Base-by-base conservation (phyloP, 352 stramenopile genomes). In the Phytophthora litchii region DNA sequence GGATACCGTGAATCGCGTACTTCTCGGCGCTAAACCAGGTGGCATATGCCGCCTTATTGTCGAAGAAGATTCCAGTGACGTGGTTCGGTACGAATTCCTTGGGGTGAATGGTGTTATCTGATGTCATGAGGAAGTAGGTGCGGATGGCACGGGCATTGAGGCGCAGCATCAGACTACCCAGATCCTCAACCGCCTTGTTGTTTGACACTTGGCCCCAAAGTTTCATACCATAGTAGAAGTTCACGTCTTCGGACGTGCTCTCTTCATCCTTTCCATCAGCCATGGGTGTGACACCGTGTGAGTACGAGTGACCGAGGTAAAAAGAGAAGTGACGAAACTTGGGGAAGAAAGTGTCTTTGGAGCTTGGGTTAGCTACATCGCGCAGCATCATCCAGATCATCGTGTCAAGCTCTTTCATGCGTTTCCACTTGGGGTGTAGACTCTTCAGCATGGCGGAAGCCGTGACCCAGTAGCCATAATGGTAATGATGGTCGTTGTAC, bases 401-500 rank as follows among this genome's bases (percentile, higher is more conserved):
- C 14, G 42, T 43, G 13, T 92, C 78, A 13, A 92, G 73, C 41
- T 82, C 66, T 2, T 44, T 46, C 62, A 88, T 81, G 3, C 67
- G 55, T 17, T 43, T 45, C 78, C 78, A 90, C 20, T 51, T 79
- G 13, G 80, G 83, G 48, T 92, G 54, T 0, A 91, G 46, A 21
- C 77, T 75, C 25, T 75, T 78, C 2, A 88, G 47, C 27, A 91
- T 89, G 4, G 80, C 78, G 0, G 79, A 82, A 4, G 67, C 74
- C 2, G 64, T 65, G 23, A 92, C 64, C 76, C 79, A 92, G 69
- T 91, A 92, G 3, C 80, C 80, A 58, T 86, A 91, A 59, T 92
- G 83, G 52, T 89, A 92, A 53, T 92, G 78, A 57, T 92, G 80
- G 51, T 92, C 83, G 63, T 92, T 92, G 75, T 92, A 92, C 41